A percentile compares a stretch with the other conserved stretches of the same genome.
These are phyloP conservation scores for Micractinium conductrix DNA, from an alignment of 139 green algal genomes.

Conservation along the genomic window DNA sequence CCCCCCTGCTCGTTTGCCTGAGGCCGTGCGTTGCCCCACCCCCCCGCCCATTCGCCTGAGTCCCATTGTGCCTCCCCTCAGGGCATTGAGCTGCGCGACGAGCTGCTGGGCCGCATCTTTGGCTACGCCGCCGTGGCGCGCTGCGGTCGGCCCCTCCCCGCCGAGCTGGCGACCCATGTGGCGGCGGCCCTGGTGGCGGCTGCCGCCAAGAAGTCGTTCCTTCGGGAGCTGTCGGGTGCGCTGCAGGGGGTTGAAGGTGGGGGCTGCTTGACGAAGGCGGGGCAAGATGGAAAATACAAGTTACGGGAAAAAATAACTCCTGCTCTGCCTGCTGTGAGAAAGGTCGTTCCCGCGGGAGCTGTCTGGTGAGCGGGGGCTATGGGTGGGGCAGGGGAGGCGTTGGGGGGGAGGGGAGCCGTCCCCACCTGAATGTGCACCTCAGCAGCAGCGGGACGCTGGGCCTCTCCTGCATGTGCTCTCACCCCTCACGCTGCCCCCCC, in stretches of 20 bases:
- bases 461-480: neutral
- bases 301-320: no score
- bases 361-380: no score
- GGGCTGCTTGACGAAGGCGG: neutral
- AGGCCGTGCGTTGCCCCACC: neutral
- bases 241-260: neutral
- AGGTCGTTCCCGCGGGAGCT: no score
- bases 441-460: no score
- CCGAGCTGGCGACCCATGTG: neutral
- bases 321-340: no score
- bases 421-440: no score
- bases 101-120: constrained; percentile 77
- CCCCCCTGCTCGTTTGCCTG: neutral
- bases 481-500: neutral
- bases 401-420: no score
- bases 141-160: constrained; percentile 39
- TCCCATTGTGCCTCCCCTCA: neutral
- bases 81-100: constrained; percentile 54
- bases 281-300: no score
- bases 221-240: constrained; percentile 65
- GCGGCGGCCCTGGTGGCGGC: constrained; percentile 53
- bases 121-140: constrained; percentile 66
- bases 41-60: neutral
- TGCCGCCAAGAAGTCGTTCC: constrained; percentile 69
- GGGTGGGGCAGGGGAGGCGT: no score